phyloP scores from a whole-genome alignment of 352 stramenopile genomes.

The Albugo candida region DNA sequence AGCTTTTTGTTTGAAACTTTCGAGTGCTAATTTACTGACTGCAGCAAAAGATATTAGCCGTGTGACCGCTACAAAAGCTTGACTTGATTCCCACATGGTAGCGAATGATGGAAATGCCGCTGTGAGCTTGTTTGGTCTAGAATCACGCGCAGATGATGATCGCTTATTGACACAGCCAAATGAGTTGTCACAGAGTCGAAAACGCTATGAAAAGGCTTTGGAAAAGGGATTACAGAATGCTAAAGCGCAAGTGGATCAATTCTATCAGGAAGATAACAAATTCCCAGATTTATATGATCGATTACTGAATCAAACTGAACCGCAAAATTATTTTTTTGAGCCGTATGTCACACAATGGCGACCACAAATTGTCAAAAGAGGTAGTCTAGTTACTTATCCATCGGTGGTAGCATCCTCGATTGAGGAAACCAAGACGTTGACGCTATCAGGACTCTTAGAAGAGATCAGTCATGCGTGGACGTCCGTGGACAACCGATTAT shows the following conservation, averaged over 20 bases:
- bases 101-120: no score
- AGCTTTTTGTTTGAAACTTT: no score
- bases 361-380: constrained; percentile 58
- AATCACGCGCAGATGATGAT: no score
- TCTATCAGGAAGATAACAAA: constrained; percentile 42
- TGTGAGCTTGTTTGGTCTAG: no score
- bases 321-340: constrained; percentile 81
- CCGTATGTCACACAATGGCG: constrained; percentile 69
- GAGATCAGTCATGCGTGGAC: constrained; percentile 87
- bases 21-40: no score
- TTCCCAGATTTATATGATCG: constrained; percentile 65
- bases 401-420: constrained; percentile 44
- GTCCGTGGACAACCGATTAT: constrained; percentile 86
- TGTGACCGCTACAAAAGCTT: no score
- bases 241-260: constrained; percentile 59
- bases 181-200: no score
- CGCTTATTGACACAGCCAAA: no score
- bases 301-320: constrained; percentile 58
- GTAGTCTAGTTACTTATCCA: constrained; percentile 39
- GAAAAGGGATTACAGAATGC: constrained; percentile 39
- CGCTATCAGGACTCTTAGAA: constrained; percentile 84
- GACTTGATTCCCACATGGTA: no score
- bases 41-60: no score
- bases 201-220: no score
- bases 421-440: constrained; percentile 42